Evolutionary conservation across 2,329 filamentous ascomycete genomes (phyloP).

Genomic region (Fusarium sp.): DNA sequence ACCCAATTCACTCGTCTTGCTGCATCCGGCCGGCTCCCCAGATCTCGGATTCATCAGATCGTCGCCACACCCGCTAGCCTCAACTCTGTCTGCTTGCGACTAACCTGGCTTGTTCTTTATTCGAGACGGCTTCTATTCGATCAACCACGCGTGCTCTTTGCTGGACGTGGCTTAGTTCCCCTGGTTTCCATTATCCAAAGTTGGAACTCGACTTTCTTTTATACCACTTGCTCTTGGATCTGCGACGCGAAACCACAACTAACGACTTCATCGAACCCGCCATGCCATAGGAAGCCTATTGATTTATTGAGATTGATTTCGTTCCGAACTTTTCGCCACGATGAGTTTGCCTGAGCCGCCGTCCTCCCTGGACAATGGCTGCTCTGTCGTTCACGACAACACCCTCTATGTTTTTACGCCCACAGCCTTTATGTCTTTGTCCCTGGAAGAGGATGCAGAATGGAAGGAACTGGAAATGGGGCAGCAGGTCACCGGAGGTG

Average conservation of each 20-base stretch:
- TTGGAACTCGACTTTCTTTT: slow-evolving; percentile 18
- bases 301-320: slow-evolving; percentile 28
- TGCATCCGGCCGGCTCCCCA: slow-evolving; percentile 44
- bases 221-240: slow-evolving; percentile 12
- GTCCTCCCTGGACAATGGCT: slow-evolving; percentile 78
- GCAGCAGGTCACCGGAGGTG: slow-evolving; percentile 76
- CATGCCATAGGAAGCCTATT: slow-evolving; percentile 44
- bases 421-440: slow-evolving; percentile 79
- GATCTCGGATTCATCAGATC: slow-evolving; percentile 28
- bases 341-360: slow-evolving; percentile 81
- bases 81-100: slow-evolving; percentile 37
- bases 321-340: slow-evolving; percentile 37
- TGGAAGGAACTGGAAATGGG: slow-evolving; percentile 77
- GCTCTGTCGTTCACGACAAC: slow-evolving; percentile 83
- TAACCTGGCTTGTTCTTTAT: slow-evolving; percentile 34
- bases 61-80: slow-evolving; percentile 32
- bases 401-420: slow-evolving; percentile 86
- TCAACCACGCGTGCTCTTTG: slow-evolving; percentile 6
- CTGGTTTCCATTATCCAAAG: slow-evolving; percentile 7
- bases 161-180: slow-evolving; percentile 14
- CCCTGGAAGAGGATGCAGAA: slow-evolving; percentile 73
- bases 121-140: slow-evolving; percentile 27
- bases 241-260: slow-evolving; percentile 32
- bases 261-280: slow-evolving; percentile 32
- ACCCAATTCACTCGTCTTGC: slow-evolving; percentile 33